Evolutionary conservation across 768 basidiomycete genomes (phyloP).

Genomic region (Trametes cubensis): DNA sequence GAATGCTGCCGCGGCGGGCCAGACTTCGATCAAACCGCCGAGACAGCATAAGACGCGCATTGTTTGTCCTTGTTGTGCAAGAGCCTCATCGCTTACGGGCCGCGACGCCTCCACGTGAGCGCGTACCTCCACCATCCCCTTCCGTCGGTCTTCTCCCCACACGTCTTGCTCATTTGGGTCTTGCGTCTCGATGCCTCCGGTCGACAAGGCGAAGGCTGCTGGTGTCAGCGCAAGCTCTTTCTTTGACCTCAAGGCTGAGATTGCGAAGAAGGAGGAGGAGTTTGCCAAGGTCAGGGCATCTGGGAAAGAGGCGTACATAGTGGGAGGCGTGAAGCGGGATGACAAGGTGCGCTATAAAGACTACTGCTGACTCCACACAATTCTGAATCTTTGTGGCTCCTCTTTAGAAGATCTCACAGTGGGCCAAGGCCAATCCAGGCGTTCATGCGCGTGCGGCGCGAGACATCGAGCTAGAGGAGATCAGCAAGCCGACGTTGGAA

Average conservation of each 20-base stretch:
- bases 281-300: conserved; percentile 65
- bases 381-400: neutral
- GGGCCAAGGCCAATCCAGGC: conserved; percentile 78
- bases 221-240: conserved; percentile 76
- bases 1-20: too few relatives aligned
- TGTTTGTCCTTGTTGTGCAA: conserved; percentile 24
- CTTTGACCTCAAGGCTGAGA: conserved; percentile 74
- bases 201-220: conserved; percentile 64
- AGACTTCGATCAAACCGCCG: neutral
- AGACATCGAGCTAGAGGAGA: conserved; percentile 71
- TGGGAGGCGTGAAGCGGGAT: conserved; percentile 65
- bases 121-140: neutral
- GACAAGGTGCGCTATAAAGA: conserved; percentile 58
- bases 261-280: conserved; percentile 58
- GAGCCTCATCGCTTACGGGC: conserved; percentile 11
- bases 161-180: neutral
- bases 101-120: conserved; percentile 15
- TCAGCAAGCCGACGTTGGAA: conserved; percentile 72
- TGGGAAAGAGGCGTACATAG: conserved; percentile 52
- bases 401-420: conserved; percentile 40
- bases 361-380: neutral
- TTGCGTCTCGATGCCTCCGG: conserved; percentile 39
- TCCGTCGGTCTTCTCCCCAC: neutral
- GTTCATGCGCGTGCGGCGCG: conserved; percentile 62
- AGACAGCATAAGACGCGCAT: conserved; percentile 11